Evolutionary conservation across 2,329 filamentous ascomycete species (phyloP), one percentile per base, ranked within the genome.

Genomic region (Fusarium nelsonii): DNA sequence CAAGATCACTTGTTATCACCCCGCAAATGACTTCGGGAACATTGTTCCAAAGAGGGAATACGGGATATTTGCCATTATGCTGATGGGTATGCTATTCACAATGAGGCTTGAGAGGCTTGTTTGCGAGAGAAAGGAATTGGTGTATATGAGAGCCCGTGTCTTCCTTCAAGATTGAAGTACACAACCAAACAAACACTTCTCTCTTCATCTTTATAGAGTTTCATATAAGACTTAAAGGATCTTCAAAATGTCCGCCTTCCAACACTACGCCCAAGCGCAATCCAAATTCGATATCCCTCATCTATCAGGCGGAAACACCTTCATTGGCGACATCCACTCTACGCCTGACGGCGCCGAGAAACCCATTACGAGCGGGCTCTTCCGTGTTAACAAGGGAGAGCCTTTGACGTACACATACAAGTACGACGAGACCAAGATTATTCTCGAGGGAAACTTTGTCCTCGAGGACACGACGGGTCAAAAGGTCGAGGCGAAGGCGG

Each of bases 391-490:
- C 73, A 89, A 90, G 70, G 89, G 90, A 71, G 88, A 88, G 5
- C 87, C 88, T 3, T 83, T 92, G 18, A 87, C 88, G 10, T 92
- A 92, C 81, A 87, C 84, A 33, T 92, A 92, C 79, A 88, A 83
- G 40, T 92, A 91, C 78, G 86, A 92, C 74, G 90, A 92, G 81
- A 90, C 91, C 87, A 92, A 92, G 82, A 90, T 92, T 75, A 89
- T 92, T 68, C 79, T 92, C 11, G 89, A 91, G 72, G 90, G 90
- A 15, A 83, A 86, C 69, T 91, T 89, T 74, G 85, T 88, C 65
- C 90, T 92, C 72, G 82, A 81, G 32, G 90, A 91, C 69, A 85
- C 86, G 76, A 87, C 87, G 3, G 90, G 89, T 37, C 80, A 84
- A 69, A 85, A 84, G 69, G 87, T 89, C 26, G 83, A 84, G 52